These are phyloP conservation scores for Hypoxylon sp. DNA, from an alignment of 2,329 filamentous ascomycete species.

Conservation along the genomic window DNA sequence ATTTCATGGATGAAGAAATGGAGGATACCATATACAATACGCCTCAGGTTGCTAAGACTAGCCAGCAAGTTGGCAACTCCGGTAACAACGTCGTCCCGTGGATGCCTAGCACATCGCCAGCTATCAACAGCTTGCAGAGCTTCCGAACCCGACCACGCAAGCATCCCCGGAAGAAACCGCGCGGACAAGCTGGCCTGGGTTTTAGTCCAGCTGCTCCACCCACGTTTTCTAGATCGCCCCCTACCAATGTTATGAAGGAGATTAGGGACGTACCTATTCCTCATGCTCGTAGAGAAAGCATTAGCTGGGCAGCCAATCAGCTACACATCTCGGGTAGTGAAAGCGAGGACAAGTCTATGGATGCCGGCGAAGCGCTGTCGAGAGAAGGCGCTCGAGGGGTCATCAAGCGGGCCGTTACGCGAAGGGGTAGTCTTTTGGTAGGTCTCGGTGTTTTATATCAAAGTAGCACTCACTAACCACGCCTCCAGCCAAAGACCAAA, in stretches of 20 bases:
- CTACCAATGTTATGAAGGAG: conserved; percentile 59
- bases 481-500: conserved; percentile 87
- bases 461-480: conserved; percentile 49
- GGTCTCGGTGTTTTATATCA: conserved; percentile 52
- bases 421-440: conserved; percentile 90
- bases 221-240: conserved; percentile 78
- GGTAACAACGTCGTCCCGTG: conserved; percentile 64
- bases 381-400: conserved; percentile 77
- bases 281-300: conserved; percentile 82
- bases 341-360: conserved; percentile 76
- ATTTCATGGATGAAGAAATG: conserved; percentile 78
- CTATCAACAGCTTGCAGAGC: conserved; percentile 81
- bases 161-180: conserved; percentile 69
- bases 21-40: conserved; percentile 87
- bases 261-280: conserved; percentile 56
- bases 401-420: conserved; percentile 84
- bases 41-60: conserved; percentile 77
- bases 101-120: conserved; percentile 75
- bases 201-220: conserved; percentile 61
- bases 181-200: conserved; percentile 64
- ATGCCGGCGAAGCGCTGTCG: conserved; percentile 60
- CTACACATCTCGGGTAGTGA: conserved; percentile 86
- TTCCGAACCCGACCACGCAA: conserved; percentile 82
- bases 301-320: conserved; percentile 91
- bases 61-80: conserved; percentile 59